phyloP scores from a whole-genome alignment of 441 rosid genomes.

The Populus hybrid region DNA sequence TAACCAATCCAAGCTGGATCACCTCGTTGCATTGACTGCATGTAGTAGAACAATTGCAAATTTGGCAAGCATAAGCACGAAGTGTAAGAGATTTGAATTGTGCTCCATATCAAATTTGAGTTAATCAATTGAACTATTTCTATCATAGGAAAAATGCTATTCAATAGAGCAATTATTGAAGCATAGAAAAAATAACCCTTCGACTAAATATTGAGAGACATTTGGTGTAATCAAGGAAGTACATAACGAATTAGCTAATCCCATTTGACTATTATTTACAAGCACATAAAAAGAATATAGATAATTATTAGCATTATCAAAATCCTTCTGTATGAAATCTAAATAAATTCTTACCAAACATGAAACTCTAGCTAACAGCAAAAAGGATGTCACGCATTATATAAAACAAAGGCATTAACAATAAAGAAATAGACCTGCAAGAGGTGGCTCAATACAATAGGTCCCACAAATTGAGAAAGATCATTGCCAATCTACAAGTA shows the following conservation, averaged over 20 bases:
- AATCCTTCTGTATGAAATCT: background rate
- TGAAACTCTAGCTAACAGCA: background rate
- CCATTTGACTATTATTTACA: background rate
- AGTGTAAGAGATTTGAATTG: background rate
- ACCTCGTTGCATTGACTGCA: constrained; percentile 94
- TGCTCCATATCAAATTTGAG: background rate
- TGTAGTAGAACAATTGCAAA: constrained; percentile 7
- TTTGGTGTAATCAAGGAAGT: background rate
- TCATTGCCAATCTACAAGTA: constrained; percentile 74
- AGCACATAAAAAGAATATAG: background rate
- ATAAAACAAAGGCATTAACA: background rate
- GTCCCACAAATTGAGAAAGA: constrained; percentile 90
- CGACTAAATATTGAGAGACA: background rate
- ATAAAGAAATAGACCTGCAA: constrained; percentile 54
- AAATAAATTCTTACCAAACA: background rate
- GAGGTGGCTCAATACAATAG: constrained; percentile 76
- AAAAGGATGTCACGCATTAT: background rate
- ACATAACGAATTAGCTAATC: background rate
- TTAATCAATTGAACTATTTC: background rate
- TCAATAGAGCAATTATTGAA: background rate
- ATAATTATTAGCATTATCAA: background rate
- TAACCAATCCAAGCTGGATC: constrained; percentile 93
- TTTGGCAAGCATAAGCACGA: constrained; percentile 8
- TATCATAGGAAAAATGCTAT: background rate
- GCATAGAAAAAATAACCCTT: background rate